phyloP scores from a whole-genome alignment of 2,329 filamentous ascomycete genomes.

The Gaeumannomyces tritici region DNA sequence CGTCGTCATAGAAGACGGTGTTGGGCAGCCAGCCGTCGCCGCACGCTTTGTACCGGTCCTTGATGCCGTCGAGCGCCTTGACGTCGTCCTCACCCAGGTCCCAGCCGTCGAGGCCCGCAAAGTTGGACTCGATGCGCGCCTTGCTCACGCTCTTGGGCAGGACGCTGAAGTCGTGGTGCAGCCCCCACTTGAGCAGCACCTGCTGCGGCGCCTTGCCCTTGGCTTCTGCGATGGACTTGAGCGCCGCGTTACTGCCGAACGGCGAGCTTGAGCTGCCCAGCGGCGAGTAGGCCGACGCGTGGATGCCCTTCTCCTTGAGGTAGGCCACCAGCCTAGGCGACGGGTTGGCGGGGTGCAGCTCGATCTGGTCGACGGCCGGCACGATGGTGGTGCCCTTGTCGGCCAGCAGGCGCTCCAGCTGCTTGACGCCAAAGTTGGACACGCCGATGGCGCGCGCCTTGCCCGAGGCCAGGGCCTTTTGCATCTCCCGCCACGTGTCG shows the following conservation, averaged over 20 bases:
- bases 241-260: slow-evolving; percentile 55
- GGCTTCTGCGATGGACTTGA: slow-evolving; percentile 51
- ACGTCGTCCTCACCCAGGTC: slow-evolving; percentile 64
- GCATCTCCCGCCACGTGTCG: slow-evolving; percentile 9
- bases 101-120: slow-evolving; percentile 63
- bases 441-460: slow-evolving; percentile 10
- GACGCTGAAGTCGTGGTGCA: slow-evolving; percentile 72
- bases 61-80: slow-evolving; percentile 54
- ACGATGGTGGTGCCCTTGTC: slow-evolving; percentile 53
- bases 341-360: slow-evolving; percentile 72
- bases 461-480: slow-evolving; percentile 8
- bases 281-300: slow-evolving; percentile 66
- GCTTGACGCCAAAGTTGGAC: slow-evolving; percentile 7
- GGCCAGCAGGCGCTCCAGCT: slow-evolving; percentile 41
- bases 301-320: slow-evolving; percentile 64
- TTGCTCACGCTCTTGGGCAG: slow-evolving; percentile 78
- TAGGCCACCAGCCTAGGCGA: slow-evolving; percentile 71
- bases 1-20: slow-evolving; percentile 76
- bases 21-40: slow-evolving; percentile 64
- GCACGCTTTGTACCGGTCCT: slow-evolving; percentile 76
- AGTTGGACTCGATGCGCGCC: slow-evolving; percentile 63
- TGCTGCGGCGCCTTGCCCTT: slow-evolving; percentile 66
- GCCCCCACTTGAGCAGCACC: slow-evolving; percentile 70
- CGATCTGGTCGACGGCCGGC: slow-evolving; percentile 71
- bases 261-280: slow-evolving; percentile 63